Evolutionary conservation across 768 basidiomycete species (phyloP).

Genomic region (Rhodocollybia butyracea): DNA sequence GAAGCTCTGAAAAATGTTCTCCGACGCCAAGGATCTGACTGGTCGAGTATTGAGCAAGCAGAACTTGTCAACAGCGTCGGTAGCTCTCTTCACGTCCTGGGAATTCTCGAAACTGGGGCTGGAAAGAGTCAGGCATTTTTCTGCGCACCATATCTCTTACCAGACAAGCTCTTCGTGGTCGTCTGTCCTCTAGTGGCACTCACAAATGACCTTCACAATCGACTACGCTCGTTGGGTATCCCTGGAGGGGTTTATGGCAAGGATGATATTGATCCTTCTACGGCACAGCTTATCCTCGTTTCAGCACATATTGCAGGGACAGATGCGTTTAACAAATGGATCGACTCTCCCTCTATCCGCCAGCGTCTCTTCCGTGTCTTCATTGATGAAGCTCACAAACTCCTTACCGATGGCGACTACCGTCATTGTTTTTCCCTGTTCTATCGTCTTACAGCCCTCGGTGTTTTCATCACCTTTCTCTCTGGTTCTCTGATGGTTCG

Average conservation of each 20-base stretch:
- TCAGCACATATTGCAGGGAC: background rate
- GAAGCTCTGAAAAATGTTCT: background rate
- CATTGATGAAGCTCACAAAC: constrained; percentile 1
- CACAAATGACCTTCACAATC: background rate
- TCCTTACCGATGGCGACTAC: background rate
- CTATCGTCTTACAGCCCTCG: background rate
- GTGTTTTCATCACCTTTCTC: background rate
- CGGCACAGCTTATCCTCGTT: background rate
- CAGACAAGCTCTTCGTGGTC: background rate
- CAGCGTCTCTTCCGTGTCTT: background rate
- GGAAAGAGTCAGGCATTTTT: constrained; percentile 4
- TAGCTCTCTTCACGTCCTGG: background rate
- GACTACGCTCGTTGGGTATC: background rate
- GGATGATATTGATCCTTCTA: background rate
- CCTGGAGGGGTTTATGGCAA: background rate
- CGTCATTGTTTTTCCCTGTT: background rate
- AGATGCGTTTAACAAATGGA: background rate
- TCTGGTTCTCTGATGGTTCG: background rate
- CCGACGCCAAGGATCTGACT: background rate
- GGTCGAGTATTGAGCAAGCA: constrained; percentile 1
- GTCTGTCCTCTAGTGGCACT: background rate
- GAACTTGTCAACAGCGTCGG: constrained; percentile 6
- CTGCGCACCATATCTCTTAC: background rate
- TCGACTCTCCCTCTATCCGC: background rate
- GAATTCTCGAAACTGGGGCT: background rate